Conservation (phyloP, 345 rosid genomes). For the Arabidopsis suecica region DNA sequence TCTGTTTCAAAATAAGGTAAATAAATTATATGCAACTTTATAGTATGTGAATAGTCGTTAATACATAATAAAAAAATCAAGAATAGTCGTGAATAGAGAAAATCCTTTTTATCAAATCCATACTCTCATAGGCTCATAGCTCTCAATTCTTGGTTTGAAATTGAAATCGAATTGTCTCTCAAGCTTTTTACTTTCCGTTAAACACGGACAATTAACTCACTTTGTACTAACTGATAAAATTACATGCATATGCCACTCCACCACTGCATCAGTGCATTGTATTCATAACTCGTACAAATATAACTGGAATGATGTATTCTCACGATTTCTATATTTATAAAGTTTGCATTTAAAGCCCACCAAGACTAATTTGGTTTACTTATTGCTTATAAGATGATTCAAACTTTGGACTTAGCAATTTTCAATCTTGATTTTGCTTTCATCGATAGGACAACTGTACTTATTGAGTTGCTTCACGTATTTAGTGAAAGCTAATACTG, state of each 20-base stretch:
- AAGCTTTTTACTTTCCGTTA: conserved; percentile 11
- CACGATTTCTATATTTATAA: not conserved
- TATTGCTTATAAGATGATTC: not conserved
- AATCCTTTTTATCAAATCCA: too few species aligned
- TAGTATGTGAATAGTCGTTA: not conserved
- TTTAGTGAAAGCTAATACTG: conserved; percentile 17
- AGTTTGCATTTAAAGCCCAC: not conserved
- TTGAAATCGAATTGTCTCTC: conserved; percentile 3
- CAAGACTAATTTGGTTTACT: not conserved
- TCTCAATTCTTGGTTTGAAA: conserved; percentile 19
- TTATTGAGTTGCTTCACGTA: not conserved
- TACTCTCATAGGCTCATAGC: conserved; percentile 4
- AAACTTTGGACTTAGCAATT: conserved; percentile 5
- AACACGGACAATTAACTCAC: conserved; percentile 2
- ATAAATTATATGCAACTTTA: not conserved
- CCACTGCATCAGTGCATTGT: not conserved
- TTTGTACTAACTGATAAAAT: not conserved
- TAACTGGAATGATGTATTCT: not conserved
- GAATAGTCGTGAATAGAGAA: too few species aligned
- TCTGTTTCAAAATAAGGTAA: not conserved
- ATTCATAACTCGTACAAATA: not conserved
- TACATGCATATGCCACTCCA: not conserved
- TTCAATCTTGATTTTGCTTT: conserved; percentile 4
- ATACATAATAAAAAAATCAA: not conserved
- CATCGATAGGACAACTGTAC: conserved; percentile 13